These are phyloP conservation scores for Suhomyces ambrosiae DNA, from an alignment of 1,139 yeast genomes.

Conservation along the genomic window DNA sequence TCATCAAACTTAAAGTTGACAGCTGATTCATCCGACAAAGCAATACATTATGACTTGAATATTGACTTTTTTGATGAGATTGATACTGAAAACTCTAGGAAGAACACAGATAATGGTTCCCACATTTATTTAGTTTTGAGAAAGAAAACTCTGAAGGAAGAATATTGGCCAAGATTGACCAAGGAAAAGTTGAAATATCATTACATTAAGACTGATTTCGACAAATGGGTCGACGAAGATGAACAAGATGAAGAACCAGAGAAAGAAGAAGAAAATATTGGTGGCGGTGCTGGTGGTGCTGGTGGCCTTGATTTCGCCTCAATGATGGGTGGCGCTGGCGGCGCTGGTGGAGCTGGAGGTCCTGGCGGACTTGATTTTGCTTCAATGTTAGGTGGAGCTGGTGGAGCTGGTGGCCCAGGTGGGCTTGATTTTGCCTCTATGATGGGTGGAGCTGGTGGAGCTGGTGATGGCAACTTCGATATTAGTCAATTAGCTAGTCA, in stretches of 20 bases:
- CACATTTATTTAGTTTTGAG: constrained; percentile 69
- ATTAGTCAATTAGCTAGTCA: constrained; percentile 45
- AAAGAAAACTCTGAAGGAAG: constrained; percentile 67
- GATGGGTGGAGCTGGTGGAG: constrained; percentile 26
- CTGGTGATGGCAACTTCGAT: constrained; percentile 29
- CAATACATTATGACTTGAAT: constrained; percentile 54
- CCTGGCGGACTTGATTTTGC: constrained; percentile 27
- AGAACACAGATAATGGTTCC: constrained; percentile 64
- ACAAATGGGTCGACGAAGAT: constrained; percentile 67
- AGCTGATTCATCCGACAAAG: constrained; percentile 54
- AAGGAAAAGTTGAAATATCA: constrained; percentile 55
- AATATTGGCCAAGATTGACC: constrained; percentile 41
- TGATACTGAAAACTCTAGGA: constrained; percentile 65
- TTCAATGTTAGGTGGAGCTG: constrained; percentile 27
- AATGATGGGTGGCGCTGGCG: constrained; percentile 25
- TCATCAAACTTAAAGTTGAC: constrained; percentile 57
- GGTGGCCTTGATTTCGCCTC: constrained; percentile 33
- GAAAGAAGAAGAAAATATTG: constrained; percentile 40
- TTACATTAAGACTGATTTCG: constrained; percentile 91
- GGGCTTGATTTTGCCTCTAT: constrained; percentile 27
- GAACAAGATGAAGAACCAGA: constrained; percentile 41
- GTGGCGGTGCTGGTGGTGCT: constrained; percentile 36
- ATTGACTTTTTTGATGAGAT: constrained; percentile 75
- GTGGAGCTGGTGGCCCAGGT: constrained; percentile 38
- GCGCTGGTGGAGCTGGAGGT: constrained; percentile 30